These are phyloP conservation scores for Vanderwaltozyma tropicalis DNA, from an alignment of 805 yeast genomes.

Conservation along the genomic window DNA sequence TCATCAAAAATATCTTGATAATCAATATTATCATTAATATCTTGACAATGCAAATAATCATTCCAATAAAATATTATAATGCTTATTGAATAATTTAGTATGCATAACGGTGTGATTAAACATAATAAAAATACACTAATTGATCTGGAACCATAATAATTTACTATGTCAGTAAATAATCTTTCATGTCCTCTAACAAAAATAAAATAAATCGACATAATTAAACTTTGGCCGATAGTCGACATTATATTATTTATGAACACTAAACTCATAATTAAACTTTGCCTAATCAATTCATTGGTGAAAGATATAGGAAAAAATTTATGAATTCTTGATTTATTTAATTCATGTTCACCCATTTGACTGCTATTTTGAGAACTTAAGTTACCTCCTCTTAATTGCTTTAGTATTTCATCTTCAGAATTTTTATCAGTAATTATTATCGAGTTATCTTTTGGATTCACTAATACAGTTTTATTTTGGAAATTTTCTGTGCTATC, in stretches of 20 bases:
- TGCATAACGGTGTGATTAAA: conserved; percentile 26
- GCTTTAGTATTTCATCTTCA: conserved; percentile 4
- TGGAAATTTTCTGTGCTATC: background rate
- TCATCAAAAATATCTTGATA: background rate
- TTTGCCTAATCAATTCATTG: conserved; percentile 5
- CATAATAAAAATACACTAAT: conserved; percentile 22
- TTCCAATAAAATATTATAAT: conserved; percentile 18
- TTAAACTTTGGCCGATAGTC: conserved; percentile 27
- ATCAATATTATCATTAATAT: background rate
- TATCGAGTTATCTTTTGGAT: conserved; percentile 4
- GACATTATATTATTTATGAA: conserved; percentile 13
- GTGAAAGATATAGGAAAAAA: background rate
- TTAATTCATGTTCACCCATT: too few species aligned
- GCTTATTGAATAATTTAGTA: conserved; percentile 12
- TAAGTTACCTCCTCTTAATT: too few species aligned
- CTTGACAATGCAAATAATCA: conserved; percentile 8
- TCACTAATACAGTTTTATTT: background rate
- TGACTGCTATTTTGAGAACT: too few species aligned
- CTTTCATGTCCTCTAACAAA: conserved; percentile 22
- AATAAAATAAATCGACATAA: conserved; percentile 32
- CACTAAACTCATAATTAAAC: conserved; percentile 7
- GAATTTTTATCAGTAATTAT: conserved; percentile 9
- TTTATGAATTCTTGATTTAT: background rate
- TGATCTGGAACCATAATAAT: conserved; percentile 27
- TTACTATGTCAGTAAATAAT: conserved; percentile 24